A percentile compares a stretch with the other conserved stretches of the same genome.
phyloP scores from a whole-genome alignment of 768 basidiomycete genomes.

The Agaricus subrufescens region DNA sequence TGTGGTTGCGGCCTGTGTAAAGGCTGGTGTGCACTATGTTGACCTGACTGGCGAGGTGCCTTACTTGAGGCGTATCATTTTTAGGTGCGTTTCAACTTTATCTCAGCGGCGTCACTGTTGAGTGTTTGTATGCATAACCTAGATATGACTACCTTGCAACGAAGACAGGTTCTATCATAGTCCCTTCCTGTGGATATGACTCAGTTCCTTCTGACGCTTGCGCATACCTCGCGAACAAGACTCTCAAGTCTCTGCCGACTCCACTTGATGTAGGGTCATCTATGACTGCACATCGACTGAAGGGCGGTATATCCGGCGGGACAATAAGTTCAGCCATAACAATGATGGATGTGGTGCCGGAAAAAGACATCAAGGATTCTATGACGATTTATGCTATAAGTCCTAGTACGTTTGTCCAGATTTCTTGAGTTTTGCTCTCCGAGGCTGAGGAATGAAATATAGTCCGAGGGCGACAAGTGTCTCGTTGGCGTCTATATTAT shows the following conservation, averaged over 20 bases:
- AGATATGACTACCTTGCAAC: constrained; percentile 73
- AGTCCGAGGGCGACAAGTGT: not conserved
- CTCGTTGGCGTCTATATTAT: constrained; percentile 25
- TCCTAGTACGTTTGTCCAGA: constrained; percentile 26
- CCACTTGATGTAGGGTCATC: constrained; percentile 45
- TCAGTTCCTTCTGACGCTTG: constrained; percentile 73
- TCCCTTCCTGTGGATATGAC: constrained; percentile 77
- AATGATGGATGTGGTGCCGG: constrained; percentile 32
- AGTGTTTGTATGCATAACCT: not conserved
- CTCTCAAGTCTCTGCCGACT: constrained; percentile 43
- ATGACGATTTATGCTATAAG: constrained; percentile 32
- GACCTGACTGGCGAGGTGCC: constrained; percentile 75
- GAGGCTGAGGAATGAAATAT: not conserved
- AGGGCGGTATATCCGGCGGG: constrained; percentile 60
- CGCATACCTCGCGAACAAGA: constrained; percentile 64
- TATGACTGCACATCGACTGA: constrained; percentile 43
- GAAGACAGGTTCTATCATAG: constrained; percentile 66
- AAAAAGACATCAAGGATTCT: constrained; percentile 27
- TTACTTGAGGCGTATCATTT: constrained; percentile 63
- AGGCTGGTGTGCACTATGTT: constrained; percentile 75
- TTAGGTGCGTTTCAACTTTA: constrained; percentile 36
- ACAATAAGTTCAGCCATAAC: constrained; percentile 43
- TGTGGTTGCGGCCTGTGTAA: constrained; percentile 71
- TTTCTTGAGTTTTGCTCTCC: not conserved
- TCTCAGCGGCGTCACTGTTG: not conserved